Conservation (phyloP, 257 asterid species). For the Solanum clarkiae region DNA sequence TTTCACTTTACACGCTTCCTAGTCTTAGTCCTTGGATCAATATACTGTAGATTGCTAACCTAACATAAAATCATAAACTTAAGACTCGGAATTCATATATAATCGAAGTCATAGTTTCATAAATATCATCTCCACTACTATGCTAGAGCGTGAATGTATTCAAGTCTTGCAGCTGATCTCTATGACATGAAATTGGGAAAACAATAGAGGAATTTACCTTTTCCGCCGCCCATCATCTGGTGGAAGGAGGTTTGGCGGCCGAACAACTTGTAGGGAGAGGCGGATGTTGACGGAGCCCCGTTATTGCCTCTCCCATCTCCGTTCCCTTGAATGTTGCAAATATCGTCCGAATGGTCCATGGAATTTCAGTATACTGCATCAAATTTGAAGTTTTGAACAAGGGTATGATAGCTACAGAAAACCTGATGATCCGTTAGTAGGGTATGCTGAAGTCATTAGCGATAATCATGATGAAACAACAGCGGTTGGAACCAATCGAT, state of each 20-base stretch:
- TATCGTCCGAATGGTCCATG: constrained; percentile 64
- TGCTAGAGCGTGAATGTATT: background rate
- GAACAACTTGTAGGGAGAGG: constrained; percentile 40
- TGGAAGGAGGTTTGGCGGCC: constrained; percentile 48
- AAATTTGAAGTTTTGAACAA: background rate
- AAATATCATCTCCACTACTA: background rate
- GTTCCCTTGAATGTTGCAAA: constrained; percentile 30
- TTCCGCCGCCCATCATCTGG: constrained; percentile 73
- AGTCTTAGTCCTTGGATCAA: background rate
- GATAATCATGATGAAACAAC: background rate
- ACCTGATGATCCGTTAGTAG: background rate
- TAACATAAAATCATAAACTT: background rate
- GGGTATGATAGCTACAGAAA: background rate
- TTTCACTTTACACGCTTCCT: background rate
- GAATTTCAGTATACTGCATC: background rate
- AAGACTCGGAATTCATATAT: background rate
- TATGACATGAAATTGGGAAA: background rate
- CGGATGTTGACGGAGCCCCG: constrained; percentile 13
- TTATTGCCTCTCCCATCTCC: constrained; percentile 36
- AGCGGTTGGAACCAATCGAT: background rate
- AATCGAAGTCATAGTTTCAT: background rate
- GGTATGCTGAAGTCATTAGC: background rate
- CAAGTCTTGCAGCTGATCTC: background rate
- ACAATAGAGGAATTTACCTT: constrained; percentile 27
- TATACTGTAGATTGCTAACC: background rate